Base-by-base conservation (phyloP, 345 rosid genomes). In the Camelina neglecta region DNA sequence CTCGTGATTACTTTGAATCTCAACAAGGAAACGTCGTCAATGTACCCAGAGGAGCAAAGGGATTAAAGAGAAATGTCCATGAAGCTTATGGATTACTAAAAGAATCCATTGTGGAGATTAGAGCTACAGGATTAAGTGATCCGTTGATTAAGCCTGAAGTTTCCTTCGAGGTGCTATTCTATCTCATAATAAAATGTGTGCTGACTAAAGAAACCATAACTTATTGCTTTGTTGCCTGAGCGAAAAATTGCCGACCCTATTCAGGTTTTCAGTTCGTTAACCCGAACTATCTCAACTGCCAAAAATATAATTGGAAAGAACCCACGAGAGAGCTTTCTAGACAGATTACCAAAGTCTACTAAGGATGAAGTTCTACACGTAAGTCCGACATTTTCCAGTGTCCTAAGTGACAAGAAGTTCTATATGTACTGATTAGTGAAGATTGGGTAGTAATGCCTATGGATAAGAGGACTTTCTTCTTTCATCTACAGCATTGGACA, bases 1-100 rank as follows among this genome's bases (percentile, higher is more conserved):
- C 96, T 42, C 88, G 98, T 66, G 98, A 94, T 61, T 94, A 94
- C 83, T 94, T 94, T 76, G 97, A 94, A 84, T 90, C 95, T 65
- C 98, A 92, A 83, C 98, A 90, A 87, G 95, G 78, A 67, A 87
- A 78, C 74, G 84, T 91, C 11, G 72, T 85, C 45, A 85, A 86
- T 65, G 58, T 71, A 35, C 47, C 76, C 11, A 63, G 71, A 49
- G 81, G 84, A 68, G 75, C 64, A 60, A 85, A 85, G 77, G 65
- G 79, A 65, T 54, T 72, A 79, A 86, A 79, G 59, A 78, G 68
- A 79, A 82, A 81, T 79, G 65, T 81, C 7, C 74, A 71, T 60
- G 97, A 92, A 80, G 88, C 92, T 47, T 95, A 85, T 72, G 76
- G 80, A 73, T 86, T 85, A 58, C 69, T 95, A 73, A 89, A 89